Base-by-base conservation (phyloP, 164 flowering plant species). In the Sedum album region DNA sequence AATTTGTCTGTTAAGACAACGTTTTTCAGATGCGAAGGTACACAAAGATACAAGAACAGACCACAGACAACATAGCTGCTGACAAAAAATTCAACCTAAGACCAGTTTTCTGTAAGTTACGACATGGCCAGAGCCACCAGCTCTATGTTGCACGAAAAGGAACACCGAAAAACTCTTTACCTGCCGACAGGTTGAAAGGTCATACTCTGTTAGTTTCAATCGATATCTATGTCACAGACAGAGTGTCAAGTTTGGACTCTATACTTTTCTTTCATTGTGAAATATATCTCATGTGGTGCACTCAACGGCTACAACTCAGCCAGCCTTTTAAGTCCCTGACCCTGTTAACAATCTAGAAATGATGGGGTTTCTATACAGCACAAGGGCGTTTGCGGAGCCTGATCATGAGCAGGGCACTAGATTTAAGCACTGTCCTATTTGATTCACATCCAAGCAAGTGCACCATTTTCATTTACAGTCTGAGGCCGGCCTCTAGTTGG, bases 401-500 rank as follows among this genome's bases (percentile, higher is more conserved):
- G 33, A 57, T 57, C 62, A 17, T 57, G 60, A 9, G 62, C 20
- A 11, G 62, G 18, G 33, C 31, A 33, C 33, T 28, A 20, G 35
- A 28, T 11, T 70, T 20, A 64, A 64, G 25, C 30, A 64, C 5
- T 68, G 28, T 66, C 44, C 39, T 36, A 20, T n/a, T 4, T 8
- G 46, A 1, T 30, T 65, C 67, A 65, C 67, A 65, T 65, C 67
- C 67, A 65, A 25, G 67, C 67, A 33, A 65, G 67, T n/a, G 67
- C 26, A 17, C 67, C 67, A 14, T 65, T 65, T 35, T 65, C 67
- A 65, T 65, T 65, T 14, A 15, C 30, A 5, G 46, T 33, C 39
- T 65, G 67, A 35, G 67, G 67, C 30, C 67, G 67, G n/a, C 67
- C 67, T 65, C 67, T 65, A 65, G 67, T 65, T 36, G 67, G 67